Evolutionary conservation across 352 stramenopile species (phyloP), one percentile per base, ranked within the genome.

Genomic region (Phytophthora crassamura): DNA sequence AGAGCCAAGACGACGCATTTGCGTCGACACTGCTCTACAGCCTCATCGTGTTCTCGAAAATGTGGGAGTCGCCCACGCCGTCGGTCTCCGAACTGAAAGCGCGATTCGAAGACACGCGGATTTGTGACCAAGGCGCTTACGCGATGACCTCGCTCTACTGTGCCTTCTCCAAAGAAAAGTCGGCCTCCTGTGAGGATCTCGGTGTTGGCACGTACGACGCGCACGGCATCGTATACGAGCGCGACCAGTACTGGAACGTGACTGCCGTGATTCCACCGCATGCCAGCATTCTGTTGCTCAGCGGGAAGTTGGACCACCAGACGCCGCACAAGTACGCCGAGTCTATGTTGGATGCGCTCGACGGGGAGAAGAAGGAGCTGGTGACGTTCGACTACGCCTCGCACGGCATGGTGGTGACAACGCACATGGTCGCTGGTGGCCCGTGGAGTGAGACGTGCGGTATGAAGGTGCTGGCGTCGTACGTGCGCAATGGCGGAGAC

Each of bases 221-320:
- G 1, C 35, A 10, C 12, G 34, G 51, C 0, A 67, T 86, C 28
- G 20, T 64, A 7, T 88, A 88, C 66, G 54, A 75, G 32, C 73
- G 67, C 7, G 78, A 87, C 51, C 54, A 74, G 50, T 85, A 84
- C 64, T 87, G 68, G 67, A 84, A 86, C 69, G 47, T 69, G 10
- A 60, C 63, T 0, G 74, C 68, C 8, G 66, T 43, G n/a, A 80
- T 84, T 42, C 71, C 76, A 10, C 57, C 11, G 3, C 55, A 70
- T 4, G 58, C 69, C 4, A 81, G 67, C 25, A 72, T 88, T 16
- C 25, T 88, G 7, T 32, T 88, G 11, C 20, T 88, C 18, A 81
- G 72, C 54, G 52, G 65, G 10, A 80, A 76, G 33, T 18, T 88
- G 28, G 74, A 86, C 14, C 56, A 74, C 11, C 63, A 81, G 56